Evolutionary conservation across 2,329 filamentous ascomycete species (phyloP).

Genomic region (Colletotrichum spaethianum): DNA sequence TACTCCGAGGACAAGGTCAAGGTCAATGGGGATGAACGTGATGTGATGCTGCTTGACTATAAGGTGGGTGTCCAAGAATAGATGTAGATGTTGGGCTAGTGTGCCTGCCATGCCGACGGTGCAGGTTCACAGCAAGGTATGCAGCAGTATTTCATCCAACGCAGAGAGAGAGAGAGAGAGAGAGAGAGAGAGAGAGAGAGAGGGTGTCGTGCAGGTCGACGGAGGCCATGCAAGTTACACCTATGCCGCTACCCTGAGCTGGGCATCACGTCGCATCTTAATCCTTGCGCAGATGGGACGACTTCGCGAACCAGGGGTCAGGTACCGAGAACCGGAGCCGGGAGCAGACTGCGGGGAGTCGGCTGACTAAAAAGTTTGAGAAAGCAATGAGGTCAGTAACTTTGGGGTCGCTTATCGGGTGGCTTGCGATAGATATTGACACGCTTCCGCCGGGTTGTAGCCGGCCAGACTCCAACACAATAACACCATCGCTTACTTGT

Average conservation of each 20-base stretch:
- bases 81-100: background rate
- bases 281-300: background rate
- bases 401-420: background rate
- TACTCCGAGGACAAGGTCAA: background rate
- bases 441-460: background rate
- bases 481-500: background rate
- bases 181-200: background rate
- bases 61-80: slow-evolving; percentile 6
- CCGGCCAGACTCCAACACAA: background rate
- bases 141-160: background rate
- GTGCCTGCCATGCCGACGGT: slow-evolving; percentile 3
- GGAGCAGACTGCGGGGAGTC: slow-evolving; percentile 21
- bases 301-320: slow-evolving; percentile 8
- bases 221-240: slow-evolving; percentile 10
- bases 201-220: background rate
- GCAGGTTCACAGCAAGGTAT: background rate
- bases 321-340: slow-evolving; percentile 30
- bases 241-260: background rate
- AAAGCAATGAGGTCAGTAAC: background rate
- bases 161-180: background rate
- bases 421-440: background rate
- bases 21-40: background rate
- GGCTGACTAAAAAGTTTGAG: background rate
- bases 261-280: slow-evolving; percentile 6
- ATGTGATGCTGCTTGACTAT: background rate